Evolutionary conservation across 2,329 filamentous ascomycete genomes (phyloP).

Genomic region (Trichoderma koningii): DNA sequence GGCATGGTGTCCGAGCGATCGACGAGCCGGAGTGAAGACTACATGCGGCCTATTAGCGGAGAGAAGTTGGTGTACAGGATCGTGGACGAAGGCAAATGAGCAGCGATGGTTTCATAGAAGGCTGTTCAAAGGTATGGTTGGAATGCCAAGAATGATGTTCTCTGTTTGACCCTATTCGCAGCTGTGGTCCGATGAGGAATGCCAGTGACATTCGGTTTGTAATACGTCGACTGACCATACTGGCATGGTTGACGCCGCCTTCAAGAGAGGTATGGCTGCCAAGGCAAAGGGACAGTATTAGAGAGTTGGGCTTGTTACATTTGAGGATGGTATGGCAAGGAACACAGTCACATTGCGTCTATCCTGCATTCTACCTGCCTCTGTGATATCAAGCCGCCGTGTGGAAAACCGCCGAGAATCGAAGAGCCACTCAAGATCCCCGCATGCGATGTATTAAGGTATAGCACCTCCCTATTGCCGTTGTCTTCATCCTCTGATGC

Average conservation of each 20-base stretch:
- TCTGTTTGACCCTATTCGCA: background rate
- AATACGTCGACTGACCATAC: too few relatives aligned
- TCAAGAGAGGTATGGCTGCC: background rate
- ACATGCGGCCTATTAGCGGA: slow-evolving; percentile 44
- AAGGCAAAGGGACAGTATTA: background rate
- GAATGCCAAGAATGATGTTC: background rate
- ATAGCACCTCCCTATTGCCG: background rate
- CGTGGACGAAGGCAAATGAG: background rate
- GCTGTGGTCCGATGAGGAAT: background rate
- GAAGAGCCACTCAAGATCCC: background rate
- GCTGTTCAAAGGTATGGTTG: background rate
- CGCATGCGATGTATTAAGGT: background rate
- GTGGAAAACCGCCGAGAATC: background rate
- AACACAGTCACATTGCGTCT: background rate
- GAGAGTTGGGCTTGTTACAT: too few relatives aligned
- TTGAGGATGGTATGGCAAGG: background rate
- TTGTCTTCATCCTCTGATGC: background rate
- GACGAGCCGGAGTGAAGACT: slow-evolving; percentile 32
- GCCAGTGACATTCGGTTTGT: background rate
- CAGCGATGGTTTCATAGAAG: background rate
- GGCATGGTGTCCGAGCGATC: slow-evolving; percentile 31
- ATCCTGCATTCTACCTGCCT: background rate
- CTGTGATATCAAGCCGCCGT: background rate
- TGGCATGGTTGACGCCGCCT: too few relatives aligned
- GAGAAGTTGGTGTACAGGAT: slow-evolving; percentile 44